Evolutionary conservation across 352 stramenopile genomes (phyloP).

Genomic region (Lagenidium sp.): DNA sequence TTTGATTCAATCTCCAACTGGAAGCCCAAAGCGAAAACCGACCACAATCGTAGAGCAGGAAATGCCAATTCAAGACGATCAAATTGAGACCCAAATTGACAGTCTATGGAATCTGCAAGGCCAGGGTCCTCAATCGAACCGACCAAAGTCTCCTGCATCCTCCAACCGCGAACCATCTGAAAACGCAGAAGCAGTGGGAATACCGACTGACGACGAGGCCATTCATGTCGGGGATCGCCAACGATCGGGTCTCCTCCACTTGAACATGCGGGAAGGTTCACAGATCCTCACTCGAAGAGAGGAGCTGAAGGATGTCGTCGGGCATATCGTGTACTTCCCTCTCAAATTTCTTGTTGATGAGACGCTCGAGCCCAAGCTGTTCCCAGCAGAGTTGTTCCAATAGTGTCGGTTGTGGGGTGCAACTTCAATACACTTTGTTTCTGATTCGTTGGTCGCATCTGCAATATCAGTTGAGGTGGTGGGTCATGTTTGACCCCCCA

Average conservation of each 20-base stretch:
- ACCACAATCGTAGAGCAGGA: constrained; percentile 9
- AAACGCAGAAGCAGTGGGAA: background rate
- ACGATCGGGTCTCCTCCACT: constrained; percentile 49
- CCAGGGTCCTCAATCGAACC: background rate
- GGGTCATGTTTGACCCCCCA: too few species aligned
- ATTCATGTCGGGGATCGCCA: constrained; percentile 16
- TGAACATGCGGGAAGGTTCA: constrained; percentile 60
- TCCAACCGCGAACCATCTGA: too few species aligned
- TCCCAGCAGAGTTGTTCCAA: constrained; percentile 77
- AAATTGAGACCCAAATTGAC: background rate
- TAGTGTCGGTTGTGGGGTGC: constrained; percentile 9
- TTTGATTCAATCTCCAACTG: background rate
- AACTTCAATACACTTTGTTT: too few species aligned
- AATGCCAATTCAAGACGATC: background rate
- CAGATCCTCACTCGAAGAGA: constrained; percentile 56
- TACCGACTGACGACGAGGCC: background rate
- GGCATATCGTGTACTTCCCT: constrained; percentile 83
- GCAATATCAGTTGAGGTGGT: too few species aligned
- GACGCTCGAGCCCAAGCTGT: constrained; percentile 69
- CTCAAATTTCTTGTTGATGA: constrained; percentile 79
- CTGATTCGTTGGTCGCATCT: too few species aligned
- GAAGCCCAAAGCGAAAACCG: constrained; percentile 2
- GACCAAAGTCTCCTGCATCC: too few species aligned
- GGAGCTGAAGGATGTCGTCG: constrained; percentile 56
- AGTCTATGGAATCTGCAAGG: background rate